A percentile compares a stretch with the other conserved stretches of the same genome.
These are phyloP conservation scores for Solanum chiquidenum DNA, from an alignment of 257 asterid genomes.

Conservation along the genomic window DNA sequence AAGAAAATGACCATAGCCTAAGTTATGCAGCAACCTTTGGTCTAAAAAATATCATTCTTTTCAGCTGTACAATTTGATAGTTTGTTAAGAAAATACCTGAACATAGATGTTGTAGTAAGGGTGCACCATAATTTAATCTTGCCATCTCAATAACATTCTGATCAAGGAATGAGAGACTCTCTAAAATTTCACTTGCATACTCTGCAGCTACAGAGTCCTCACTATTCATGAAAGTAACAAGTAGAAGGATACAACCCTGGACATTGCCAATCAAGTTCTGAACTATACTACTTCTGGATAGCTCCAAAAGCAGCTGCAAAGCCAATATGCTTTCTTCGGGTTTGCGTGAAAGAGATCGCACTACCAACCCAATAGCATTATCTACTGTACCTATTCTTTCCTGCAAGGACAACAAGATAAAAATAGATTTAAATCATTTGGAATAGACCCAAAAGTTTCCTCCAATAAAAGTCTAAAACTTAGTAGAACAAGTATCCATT, in stretches of 20 bases:
- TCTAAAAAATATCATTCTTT: neutral
- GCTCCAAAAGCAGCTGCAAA: conserved; percentile 29
- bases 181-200: conserved; percentile 20
- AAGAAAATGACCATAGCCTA: neutral
- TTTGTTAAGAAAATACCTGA: conserved; percentile 17
- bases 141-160: conserved; percentile 37
- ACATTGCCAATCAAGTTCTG: conserved; percentile 21
- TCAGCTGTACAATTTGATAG: neutral
- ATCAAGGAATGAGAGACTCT: conserved; percentile 26
- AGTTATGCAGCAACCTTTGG: neutral
- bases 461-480: neutral
- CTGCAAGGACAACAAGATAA: conserved; percentile 10
- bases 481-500: neutral
- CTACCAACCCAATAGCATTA: conserved; percentile 22
- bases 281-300: conserved; percentile 16
- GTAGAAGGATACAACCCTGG: conserved; percentile 42
- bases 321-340: conserved; percentile 34
- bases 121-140: conserved; percentile 23
- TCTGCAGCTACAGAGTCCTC: conserved; percentile 27
- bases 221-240: conserved; percentile 27
- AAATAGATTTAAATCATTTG: neutral
- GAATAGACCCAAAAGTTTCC: neutral
- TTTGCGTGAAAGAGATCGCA: conserved; percentile 35
- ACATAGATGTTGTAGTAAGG: conserved; percentile 26
- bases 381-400: conserved; percentile 25